Evolutionary conservation across 495 filamentous ascomycete species (phyloP), one percentile per base, ranked within the genome.

Genomic region (Tuber magnatum): DNA sequence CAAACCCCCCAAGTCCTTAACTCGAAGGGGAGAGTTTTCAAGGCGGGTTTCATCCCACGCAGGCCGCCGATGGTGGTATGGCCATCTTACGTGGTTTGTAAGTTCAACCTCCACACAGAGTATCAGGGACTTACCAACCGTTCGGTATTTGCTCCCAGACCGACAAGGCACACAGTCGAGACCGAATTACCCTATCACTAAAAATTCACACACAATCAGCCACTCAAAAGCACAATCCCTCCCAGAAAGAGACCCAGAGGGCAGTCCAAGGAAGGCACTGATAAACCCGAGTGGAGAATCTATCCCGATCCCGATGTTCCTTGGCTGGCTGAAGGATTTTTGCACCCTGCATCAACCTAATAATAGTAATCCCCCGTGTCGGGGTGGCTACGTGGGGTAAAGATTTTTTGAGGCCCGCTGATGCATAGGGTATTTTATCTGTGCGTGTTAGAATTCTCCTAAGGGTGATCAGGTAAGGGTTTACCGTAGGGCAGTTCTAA

Each of bases 361-460:
- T 32, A 65, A 65, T 65, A 65, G 56, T 0, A 61, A 61, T 61
- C n/a, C n/a, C n/a, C 51, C 9, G 35, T 32, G 56, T 65, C 32
- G 56, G 28, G 56, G 56, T 65, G 28, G 56, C 56, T 65, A 65
- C 56, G 56, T 65, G 56, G 56, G 56, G 56, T 65, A 35, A 65
- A 35, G 3, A 32, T 35, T 35, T 65, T 32, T 65, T 28, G 2
- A 32, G 12, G 28, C 14, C 56, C 32, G 7, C 56, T 20, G 28
- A 65, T 65, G 56, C 56, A 65, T 32, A 7, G n/a, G 12, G 56
- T 35, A 35, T 35, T 35, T 35, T 35, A 65, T 65, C 35, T 7
- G 56, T 5, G 5, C 28, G 28, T 14, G 56, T 28, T 65, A 65
- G 56, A 65, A 35, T 28, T 35, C 28, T 1, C 46, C 48, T 6